A percentile compares a stretch with the other conserved stretches of the same genome.
Conservation (phyloP, 2,329 filamentous ascomycete species). For the Ascochyta clinopodiicola region DNA sequence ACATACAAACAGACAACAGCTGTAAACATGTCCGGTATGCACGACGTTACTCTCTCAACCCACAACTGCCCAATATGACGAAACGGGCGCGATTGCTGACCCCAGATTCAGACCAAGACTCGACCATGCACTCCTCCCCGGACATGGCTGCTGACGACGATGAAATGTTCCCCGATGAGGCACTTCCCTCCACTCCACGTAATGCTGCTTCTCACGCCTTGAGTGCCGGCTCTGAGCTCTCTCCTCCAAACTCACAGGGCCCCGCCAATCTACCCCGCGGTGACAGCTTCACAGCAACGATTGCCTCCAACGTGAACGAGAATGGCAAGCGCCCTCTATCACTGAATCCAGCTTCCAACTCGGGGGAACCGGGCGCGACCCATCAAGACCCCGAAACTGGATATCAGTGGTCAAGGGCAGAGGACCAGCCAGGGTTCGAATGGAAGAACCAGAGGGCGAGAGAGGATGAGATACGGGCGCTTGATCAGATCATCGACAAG, state of each 20-base stretch:
- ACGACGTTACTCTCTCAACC: background rate
- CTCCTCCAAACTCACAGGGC: conserved; percentile 61
- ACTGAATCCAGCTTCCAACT: conserved; percentile 22
- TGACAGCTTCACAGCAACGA: conserved; percentile 25
- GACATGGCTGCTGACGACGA: conserved; percentile 46
- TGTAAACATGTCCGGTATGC: conserved; percentile 13
- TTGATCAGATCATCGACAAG: conserved; percentile 46
- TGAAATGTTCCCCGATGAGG: conserved; percentile 54
- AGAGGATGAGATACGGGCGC: conserved; percentile 45
- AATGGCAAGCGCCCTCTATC: conserved; percentile 47
- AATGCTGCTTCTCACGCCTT: conserved; percentile 36
- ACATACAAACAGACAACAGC: background rate
- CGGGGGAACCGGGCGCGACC: conserved; percentile 2
- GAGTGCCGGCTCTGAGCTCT: conserved; percentile 55
- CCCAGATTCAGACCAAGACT: conserved; percentile 57
- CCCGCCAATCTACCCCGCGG: conserved; percentile 32
- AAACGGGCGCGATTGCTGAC: conserved; percentile 22
- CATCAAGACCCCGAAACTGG: conserved; percentile 39
- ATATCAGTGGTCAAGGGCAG: conserved; percentile 46
- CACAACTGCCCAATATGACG: conserved; percentile 15
- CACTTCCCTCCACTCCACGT: conserved; percentile 53
- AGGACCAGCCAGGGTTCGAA: conserved; percentile 48
- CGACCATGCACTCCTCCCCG: conserved; percentile 59
- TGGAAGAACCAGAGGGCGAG: conserved; percentile 48
- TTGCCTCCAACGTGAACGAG: conserved; percentile 40